Percentiles rank a stretch among this genome's conserved stretches.
phyloP scores from a whole-genome alignment of 129 eudicot species.

The Dittrichia graveolens region DNA sequence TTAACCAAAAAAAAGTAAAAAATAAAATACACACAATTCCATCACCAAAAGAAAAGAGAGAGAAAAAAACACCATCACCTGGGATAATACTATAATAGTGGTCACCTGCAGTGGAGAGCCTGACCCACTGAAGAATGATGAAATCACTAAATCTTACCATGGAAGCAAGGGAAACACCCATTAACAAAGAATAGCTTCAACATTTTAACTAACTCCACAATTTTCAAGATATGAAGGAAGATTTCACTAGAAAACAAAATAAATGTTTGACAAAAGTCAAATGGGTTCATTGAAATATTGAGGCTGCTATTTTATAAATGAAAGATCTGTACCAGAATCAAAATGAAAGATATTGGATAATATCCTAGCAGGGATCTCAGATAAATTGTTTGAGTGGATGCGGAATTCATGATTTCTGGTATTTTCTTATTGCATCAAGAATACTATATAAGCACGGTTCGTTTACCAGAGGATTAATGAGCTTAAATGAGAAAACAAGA shows the following conservation, averaged over 20 bases:
- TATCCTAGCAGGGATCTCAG: neutral
- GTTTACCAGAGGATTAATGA: neutral
- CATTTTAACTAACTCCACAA: neutral
- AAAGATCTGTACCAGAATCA: neutral
- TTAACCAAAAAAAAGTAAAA: too few relatives aligned
- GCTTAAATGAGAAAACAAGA: neutral
- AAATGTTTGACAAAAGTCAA: neutral
- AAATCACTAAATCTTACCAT: neutral
- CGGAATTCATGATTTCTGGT: neutral
- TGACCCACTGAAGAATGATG: neutral
- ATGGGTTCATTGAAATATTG: neutral
- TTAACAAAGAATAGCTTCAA: neutral
- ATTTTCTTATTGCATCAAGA: slow-evolving; percentile 1
- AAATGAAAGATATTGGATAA: neutral
- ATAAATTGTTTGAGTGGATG: neutral
- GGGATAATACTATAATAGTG: neutral
- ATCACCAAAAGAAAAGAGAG: too few relatives aligned
- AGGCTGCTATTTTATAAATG: neutral
- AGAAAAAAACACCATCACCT: neutral
- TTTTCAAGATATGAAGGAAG: neutral
- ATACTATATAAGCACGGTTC: neutral
- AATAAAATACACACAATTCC: too few relatives aligned
- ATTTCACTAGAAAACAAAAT: neutral
- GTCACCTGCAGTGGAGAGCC: neutral
- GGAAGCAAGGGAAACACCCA: neutral